Evolutionary conservation across 108 stramenopile genomes (phyloP).

Genomic region (Epithemia pelagica): DNA sequence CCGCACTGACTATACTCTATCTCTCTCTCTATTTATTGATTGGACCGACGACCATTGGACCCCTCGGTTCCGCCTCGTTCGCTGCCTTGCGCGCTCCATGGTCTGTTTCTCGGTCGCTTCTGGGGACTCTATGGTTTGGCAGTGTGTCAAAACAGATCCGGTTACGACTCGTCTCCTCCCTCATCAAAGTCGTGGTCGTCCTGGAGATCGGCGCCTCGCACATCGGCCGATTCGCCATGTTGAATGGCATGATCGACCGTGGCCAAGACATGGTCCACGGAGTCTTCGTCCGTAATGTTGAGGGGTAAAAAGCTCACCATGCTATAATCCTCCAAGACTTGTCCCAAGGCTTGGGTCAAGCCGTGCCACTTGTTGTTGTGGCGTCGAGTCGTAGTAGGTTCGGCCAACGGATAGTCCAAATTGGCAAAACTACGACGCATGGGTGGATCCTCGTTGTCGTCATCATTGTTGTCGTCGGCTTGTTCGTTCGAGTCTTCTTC

Average conservation of each 20-base stretch:
- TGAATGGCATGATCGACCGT: slow-evolving; percentile 91
- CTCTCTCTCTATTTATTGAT: too few relatives aligned
- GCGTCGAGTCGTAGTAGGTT: slow-evolving; percentile 8
- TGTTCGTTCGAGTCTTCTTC: not conserved
- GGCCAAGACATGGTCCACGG: slow-evolving; percentile 72
- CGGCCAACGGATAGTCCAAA: too few relatives aligned
- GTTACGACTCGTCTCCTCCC: not conserved
- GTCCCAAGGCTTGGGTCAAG: slow-evolving; percentile 79
- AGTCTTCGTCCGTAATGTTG: slow-evolving; percentile 91
- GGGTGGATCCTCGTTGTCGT: not conserved
- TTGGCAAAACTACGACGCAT: slow-evolving; percentile 18
- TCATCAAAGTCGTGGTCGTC: slow-evolving; percentile 11
- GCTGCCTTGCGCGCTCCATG: too few relatives aligned
- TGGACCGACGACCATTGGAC: too few relatives aligned
- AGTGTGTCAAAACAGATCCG: too few relatives aligned
- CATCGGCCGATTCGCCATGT: slow-evolving; percentile 94
- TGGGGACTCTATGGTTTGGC: too few relatives aligned
- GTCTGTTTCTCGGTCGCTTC: too few relatives aligned
- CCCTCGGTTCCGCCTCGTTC: too few relatives aligned
- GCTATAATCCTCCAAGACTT: slow-evolving; percentile 91
- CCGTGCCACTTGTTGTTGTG: slow-evolving; percentile 37
- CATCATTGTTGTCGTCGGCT: not conserved
- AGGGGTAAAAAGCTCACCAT: slow-evolving; percentile 94
- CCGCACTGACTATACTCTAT: too few relatives aligned
- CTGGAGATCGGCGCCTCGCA: slow-evolving; percentile 53